Base-by-base conservation (phyloP, 1,139 yeast genomes). In the Zhuliangozyma blackwelliae region DNA sequence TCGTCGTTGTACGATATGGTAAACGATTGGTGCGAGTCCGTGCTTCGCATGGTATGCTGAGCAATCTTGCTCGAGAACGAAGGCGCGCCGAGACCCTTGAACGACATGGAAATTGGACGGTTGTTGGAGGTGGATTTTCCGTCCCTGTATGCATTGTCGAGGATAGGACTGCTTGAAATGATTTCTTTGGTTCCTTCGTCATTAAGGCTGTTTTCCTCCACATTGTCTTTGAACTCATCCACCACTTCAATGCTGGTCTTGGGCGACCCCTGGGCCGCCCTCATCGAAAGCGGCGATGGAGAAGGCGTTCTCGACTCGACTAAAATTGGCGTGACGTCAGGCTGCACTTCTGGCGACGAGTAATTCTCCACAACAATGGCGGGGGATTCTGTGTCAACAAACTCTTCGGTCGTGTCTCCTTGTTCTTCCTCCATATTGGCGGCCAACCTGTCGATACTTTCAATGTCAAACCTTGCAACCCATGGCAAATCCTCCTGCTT, bases 21-120 rank as follows among this genome's bases (percentile, higher is more conserved):
- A 43, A 69, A 65, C 27, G 72, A 68, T 50, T 69, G 75, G 44
- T 69, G 75, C 4, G 73, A 67, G 23, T 60, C 70, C 20, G 65
- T 59, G 31, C 52, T 56, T 38, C 71, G 49, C 25, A 67, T 47
- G 29, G 56, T 48, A 35, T 55, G 64, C 31, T 49, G 53, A 5
- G 56, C 52, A 16, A 65, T 40, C 35, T 65, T 60, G 13, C 66
- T 61, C 8, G 61, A 69, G 47, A 78, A 75, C 1, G 77, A 65
- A 1, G 87, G 82, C 0, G 79, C 82, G 39, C 63, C 70, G 40
- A 81, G 57, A 0, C 88, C 88, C 46, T 73, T 72, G 57, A 79
- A 80, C 1, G 88, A 79, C 82, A 79, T 75, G 2, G 86, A 79
- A 5, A 79, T 64, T 10, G 86, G 86, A 43, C 87, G 63, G 33